Evolutionary conservation across 352 stramenopile species (phyloP).

Genomic region (Globisporangium splendens): DNA sequence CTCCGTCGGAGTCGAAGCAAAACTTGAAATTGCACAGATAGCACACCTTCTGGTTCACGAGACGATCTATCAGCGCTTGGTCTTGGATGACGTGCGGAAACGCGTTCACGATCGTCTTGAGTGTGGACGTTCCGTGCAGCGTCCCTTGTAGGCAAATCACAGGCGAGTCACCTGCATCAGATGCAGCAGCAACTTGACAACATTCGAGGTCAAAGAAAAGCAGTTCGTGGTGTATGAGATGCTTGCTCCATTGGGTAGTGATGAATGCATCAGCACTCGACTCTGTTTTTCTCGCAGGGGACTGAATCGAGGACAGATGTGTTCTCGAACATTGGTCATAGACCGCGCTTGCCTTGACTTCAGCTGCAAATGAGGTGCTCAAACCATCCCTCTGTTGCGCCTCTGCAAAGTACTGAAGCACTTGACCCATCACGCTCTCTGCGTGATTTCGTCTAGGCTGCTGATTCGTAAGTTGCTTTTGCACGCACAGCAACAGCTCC

Average conservation of each 20-base stretch:
- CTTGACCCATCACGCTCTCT: conserved; percentile 20
- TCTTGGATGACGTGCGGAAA: not conserved
- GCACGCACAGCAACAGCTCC: conserved; percentile 30
- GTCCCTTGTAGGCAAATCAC: conserved; percentile 3
- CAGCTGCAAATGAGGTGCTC: not conserved
- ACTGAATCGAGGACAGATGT: not conserved
- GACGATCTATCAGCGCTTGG: not conserved
- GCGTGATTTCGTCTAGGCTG: conserved; percentile 13
- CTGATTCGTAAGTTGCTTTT: conserved; percentile 21
- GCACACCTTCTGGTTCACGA: not conserved
- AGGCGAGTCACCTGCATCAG: not conserved
- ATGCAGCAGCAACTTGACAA: not conserved
- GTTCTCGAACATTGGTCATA: not conserved
- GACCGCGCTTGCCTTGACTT: not conserved
- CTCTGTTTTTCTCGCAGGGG: not conserved
- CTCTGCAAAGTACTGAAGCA: conserved; percentile 13
- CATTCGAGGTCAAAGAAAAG: not conserved
- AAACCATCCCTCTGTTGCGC: conserved; percentile 11
- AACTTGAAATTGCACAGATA: not conserved
- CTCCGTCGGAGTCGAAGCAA: not conserved
- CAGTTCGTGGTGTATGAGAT: not conserved
- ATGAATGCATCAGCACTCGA: not conserved
- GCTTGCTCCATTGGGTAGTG: not conserved
- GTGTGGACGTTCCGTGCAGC: not conserved
- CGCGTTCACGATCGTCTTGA: not conserved